Evolutionary conservation across 169 alveolate species (phyloP).

Genomic region (Eimeria falciformis): DNA sequence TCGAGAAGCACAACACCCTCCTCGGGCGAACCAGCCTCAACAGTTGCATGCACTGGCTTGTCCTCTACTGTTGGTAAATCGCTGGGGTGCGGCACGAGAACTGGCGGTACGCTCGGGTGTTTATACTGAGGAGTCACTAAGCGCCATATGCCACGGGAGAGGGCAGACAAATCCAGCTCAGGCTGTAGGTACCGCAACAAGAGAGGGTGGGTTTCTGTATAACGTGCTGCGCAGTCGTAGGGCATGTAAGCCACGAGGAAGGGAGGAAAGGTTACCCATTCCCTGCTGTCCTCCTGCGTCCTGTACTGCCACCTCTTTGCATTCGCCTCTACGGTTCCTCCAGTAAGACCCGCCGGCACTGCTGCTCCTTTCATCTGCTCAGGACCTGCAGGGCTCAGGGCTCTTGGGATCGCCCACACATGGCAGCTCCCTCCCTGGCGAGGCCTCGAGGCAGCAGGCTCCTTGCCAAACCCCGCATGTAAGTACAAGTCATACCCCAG

Average conservation of each 20-base stretch:
- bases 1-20: slow-evolving; percentile 29
- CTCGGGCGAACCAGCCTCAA: not conserved
- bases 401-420: slow-evolving; percentile 68
- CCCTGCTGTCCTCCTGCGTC: slow-evolving; percentile 65
- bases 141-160: slow-evolving; percentile 43
- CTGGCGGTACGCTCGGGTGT: slow-evolving; percentile 32
- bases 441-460: not conserved
- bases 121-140: slow-evolving; percentile 48
- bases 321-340: not conserved
- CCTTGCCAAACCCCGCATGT: not conserved
- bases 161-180: slow-evolving; percentile 69
- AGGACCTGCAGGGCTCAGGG: slow-evolving; percentile 25
- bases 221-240: slow-evolving; percentile 38
- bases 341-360: not conserved
- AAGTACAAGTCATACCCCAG: slow-evolving; percentile 71
- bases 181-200: slow-evolving; percentile 75
- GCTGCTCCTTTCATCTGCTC: slow-evolving; percentile 11
- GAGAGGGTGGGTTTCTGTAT: slow-evolving; percentile 22
- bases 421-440: not conserved
- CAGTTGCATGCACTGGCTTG: not conserved
- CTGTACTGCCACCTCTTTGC: slow-evolving; percentile 65
- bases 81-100: slow-evolving; percentile 60
- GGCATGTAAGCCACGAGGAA: slow-evolving; percentile 64
- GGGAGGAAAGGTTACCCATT: slow-evolving; percentile 73
- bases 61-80: slow-evolving; percentile 12